These are phyloP conservation scores for Eucalyptus sp. DNA, from an alignment of 345 rosid species.

Conservation along the genomic window DNA sequence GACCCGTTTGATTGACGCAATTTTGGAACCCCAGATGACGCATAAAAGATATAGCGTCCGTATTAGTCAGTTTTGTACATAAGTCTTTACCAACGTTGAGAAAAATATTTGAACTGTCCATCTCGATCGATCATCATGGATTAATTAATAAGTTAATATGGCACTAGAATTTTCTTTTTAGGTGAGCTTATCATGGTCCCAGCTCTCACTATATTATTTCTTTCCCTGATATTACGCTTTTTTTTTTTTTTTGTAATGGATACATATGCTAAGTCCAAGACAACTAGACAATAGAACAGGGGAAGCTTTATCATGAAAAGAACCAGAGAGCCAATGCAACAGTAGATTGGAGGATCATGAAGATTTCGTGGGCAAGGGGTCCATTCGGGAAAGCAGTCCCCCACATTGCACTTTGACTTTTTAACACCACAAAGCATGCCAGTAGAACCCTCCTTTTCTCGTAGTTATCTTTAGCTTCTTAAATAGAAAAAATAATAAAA, in stretches of 20 bases:
- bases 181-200: not conserved
- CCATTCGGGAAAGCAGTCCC: not conserved
- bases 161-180: not conserved
- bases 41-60: not conserved
- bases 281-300: not conserved
- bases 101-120: not conserved
- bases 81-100: fast-evolving
- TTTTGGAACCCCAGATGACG: not conserved
- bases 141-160: not conserved
- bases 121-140: not conserved
- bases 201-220: not conserved
- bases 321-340: not conserved
- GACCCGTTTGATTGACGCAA: not conserved
- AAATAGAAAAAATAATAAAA: not conserved
- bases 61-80: not conserved
- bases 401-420: not conserved
- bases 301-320: not conserved
- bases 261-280: not conserved
- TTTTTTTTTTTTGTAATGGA: not conserved
- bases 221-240: not conserved
- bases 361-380: not conserved
- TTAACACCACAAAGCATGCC: not conserved
- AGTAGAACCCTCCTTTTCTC: not conserved
- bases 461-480: not conserved
- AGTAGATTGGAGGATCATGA: not conserved